phyloP scores from a whole-genome alignment of 306 rosid genomes.

The Nissolia schottii region DNA sequence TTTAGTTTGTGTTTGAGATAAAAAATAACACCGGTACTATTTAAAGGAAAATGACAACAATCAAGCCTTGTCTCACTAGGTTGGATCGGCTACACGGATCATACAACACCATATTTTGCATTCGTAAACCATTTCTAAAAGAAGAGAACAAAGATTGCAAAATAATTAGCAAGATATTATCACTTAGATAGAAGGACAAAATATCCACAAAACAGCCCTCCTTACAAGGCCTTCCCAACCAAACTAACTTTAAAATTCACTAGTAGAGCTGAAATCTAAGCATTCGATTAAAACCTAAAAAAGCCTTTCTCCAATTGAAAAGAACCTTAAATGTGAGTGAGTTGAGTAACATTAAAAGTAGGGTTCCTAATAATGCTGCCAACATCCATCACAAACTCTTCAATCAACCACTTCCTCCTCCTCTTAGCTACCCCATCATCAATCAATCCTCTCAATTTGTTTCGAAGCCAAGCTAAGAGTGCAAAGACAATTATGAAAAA shows the following conservation, averaged over 20 bases:
- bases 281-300: not conserved
- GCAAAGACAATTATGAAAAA: not conserved
- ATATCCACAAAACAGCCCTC: not conserved
- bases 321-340: not conserved
- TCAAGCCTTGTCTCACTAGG: not conserved
- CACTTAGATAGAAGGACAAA: not conserved
- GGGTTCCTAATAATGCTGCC: not conserved
- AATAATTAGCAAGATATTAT: not conserved
- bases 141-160: not conserved
- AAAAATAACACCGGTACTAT: not conserved
- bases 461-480: not conserved
- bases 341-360: not conserved
- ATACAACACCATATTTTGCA: not conserved
- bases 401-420: not conserved
- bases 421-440: not conserved
- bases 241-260: not conserved
- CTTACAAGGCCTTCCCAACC: constrained; percentile 11
- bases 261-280: not conserved
- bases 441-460: not conserved
- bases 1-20: not conserved
- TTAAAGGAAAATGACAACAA: not conserved
- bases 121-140: not conserved
- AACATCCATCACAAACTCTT: not conserved
- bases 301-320: not conserved
- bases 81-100: not conserved